Conservation (phyloP, 2,329 filamentous ascomycete genomes). For the Aureobasidium sp. region DNA sequence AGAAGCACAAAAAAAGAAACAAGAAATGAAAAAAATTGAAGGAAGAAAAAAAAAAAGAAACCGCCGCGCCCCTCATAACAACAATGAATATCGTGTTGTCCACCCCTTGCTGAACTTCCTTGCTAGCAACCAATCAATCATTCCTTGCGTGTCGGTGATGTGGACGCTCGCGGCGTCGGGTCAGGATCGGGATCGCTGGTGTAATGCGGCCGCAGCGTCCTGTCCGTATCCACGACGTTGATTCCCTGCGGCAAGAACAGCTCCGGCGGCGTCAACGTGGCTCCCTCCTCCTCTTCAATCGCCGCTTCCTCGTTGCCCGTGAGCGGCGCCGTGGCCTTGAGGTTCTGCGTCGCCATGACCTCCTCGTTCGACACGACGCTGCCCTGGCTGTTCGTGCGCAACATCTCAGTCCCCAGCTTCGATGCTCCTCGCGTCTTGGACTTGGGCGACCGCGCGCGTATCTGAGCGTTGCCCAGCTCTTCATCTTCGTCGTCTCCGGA, state of each 20-base stretch:
- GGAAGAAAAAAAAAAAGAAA: not conserved
- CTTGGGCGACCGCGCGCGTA: constrained; percentile 44
- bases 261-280: constrained; percentile 41
- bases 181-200: constrained; percentile 27
- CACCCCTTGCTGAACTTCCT: not conserved
- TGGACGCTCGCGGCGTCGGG: constrained; percentile 32
- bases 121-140: constrained; percentile 2
- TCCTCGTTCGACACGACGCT: constrained; percentile 52
- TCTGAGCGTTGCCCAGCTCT: constrained; percentile 58
- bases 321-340: constrained; percentile 1
- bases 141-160: constrained; percentile 15
- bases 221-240: constrained; percentile 23
- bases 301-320: constrained; percentile 5
- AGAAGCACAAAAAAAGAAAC: constrained; percentile 1
- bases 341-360: constrained; percentile 19
- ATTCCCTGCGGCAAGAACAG: constrained; percentile 39
- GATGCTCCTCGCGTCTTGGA: constrained; percentile 56
- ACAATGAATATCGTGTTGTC: not conserved
- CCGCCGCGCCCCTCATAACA: not conserved
- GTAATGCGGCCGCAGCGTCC: not conserved
- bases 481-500: constrained; percentile 95
- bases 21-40: constrained; percentile 3
- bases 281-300: constrained; percentile 25
- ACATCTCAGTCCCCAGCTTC: constrained; percentile 93
- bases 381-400: constrained; percentile 90